Evolutionary conservation across 202 grass and related monocot species (phyloP).

Genomic region (Miscanthus sacchariflorus): DNA sequence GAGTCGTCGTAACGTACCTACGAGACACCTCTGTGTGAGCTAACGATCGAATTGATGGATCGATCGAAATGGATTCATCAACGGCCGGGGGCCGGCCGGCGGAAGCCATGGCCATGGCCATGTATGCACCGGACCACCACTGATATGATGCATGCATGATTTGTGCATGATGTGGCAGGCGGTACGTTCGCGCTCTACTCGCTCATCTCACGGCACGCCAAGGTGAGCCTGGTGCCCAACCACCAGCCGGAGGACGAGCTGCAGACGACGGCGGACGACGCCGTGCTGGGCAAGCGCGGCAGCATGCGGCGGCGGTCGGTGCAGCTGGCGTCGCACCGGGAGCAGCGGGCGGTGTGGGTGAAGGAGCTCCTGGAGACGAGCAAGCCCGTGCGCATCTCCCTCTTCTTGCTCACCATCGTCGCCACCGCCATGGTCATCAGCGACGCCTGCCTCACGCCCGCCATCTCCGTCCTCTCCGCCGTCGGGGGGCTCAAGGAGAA

Average conservation of each 20-base stretch:
- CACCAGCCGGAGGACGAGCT: constrained; percentile 61
- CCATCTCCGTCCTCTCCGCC: constrained; percentile 69
- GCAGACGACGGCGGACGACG: background rate
- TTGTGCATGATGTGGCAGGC: constrained; percentile 4
- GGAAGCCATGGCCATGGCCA: too few relatives aligned
- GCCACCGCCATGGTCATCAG: constrained; percentile 68
- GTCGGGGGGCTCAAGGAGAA: constrained; percentile 57
- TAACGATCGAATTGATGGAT: too few relatives aligned
- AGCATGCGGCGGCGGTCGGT: constrained; percentile 43
- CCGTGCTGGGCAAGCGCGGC: constrained; percentile 3
- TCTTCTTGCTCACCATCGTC: constrained; percentile 60
- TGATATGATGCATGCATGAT: too few relatives aligned
- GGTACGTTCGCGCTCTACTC: constrained; percentile 64
- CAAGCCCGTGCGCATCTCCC: constrained; percentile 43
- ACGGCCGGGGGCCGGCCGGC: background rate
- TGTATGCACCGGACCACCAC: too few relatives aligned
- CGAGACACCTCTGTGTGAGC: too few relatives aligned
- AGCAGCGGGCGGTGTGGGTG: constrained; percentile 46
- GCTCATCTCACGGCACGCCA: constrained; percentile 63
- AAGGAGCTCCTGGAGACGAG: constrained; percentile 64
- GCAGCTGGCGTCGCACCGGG: constrained; percentile 49
- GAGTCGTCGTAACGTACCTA: too few relatives aligned
- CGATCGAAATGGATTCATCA: background rate
- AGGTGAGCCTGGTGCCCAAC: constrained; percentile 62
- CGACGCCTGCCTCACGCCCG: constrained; percentile 66